phyloP scores from a whole-genome alignment of 176 grass and related monocot species.

The Urochloa ruziziensis region DNA sequence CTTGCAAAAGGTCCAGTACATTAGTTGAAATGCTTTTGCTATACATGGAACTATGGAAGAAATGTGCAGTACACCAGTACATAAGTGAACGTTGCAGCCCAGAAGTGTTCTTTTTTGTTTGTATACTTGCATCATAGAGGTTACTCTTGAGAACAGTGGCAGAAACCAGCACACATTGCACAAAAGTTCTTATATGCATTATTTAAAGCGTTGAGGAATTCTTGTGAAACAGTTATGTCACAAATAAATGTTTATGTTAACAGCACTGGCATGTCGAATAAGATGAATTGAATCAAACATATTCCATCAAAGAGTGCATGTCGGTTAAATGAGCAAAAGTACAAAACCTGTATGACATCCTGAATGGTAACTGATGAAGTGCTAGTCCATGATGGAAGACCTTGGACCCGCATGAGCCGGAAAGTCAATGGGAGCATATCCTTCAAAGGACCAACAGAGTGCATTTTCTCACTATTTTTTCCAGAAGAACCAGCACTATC shows the following conservation, averaged over 20 bases:
- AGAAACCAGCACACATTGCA: not conserved
- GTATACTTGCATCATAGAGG: not conserved
- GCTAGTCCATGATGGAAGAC: slow-evolving; percentile 81
- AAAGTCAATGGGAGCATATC: slow-evolving; percentile 53
- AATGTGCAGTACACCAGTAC: too few species aligned
- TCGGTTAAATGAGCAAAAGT: slow-evolving; percentile 24
- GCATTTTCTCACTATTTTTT: slow-evolving; percentile 32
- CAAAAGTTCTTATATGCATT: not conserved
- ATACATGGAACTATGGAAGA: too few species aligned
- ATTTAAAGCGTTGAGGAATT: not conserved
- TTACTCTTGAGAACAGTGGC: not conserved
- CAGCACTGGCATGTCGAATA: not conserved
- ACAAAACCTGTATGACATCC: slow-evolving; percentile 81
- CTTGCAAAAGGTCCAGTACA: too few species aligned
- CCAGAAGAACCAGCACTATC: slow-evolving; percentile 33
- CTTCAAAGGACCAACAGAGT: slow-evolving; percentile 38
- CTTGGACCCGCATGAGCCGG: slow-evolving; percentile 76
- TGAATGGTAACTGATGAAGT: slow-evolving; percentile 65
- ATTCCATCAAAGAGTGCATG: not conserved
- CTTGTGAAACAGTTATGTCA: not conserved
- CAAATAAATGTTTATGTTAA: not conserved
- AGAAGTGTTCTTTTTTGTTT: not conserved
- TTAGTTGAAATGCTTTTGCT: too few species aligned
- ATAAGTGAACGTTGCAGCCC: not conserved
- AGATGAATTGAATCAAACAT: not conserved